Conservation (phyloP, 2,329 filamentous ascomycete species). For the Hypoxylon sp. region DNA sequence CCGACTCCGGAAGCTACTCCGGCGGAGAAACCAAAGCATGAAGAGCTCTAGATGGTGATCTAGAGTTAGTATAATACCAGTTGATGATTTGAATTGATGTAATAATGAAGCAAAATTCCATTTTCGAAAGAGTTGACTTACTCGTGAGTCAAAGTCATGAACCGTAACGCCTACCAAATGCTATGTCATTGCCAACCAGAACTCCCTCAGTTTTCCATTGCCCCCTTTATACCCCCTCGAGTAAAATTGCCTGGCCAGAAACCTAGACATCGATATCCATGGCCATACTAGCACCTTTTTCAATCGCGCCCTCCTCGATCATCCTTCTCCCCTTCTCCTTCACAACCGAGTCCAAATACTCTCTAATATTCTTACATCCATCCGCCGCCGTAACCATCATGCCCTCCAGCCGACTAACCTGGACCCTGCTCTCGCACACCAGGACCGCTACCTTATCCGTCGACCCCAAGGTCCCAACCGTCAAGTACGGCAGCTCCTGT, state of each 20-base stretch:
- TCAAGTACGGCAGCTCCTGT: conserved; percentile 89
- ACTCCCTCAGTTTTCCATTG: background rate
- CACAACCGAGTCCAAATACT: conserved; percentile 85
- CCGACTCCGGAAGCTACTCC: conserved; percentile 57
- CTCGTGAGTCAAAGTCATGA: conserved; percentile 17
- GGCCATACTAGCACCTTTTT: conserved; percentile 63
- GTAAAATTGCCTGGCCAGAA: background rate
- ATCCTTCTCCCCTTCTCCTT: conserved; percentile 77
- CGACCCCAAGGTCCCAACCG: conserved; percentile 83
- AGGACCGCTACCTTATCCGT: conserved; percentile 83
- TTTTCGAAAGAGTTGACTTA: conserved; percentile 32
- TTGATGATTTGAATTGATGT: conserved; percentile 27
- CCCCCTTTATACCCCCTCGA: background rate
- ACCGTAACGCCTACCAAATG: conserved; percentile 29
- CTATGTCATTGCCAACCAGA: conserved; percentile 9
- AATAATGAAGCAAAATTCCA: conserved; percentile 32
- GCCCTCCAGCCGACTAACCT: conserved; percentile 84
- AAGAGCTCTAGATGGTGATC: conserved; percentile 63
- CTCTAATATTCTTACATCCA: conserved; percentile 88
- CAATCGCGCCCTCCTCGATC: conserved; percentile 69
- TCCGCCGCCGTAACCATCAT: conserved; percentile 95
- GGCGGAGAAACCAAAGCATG: conserved; percentile 57
- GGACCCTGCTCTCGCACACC: conserved; percentile 90
- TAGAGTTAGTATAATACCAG: conserved; percentile 18
- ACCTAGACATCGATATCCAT: conserved; percentile 65